These are phyloP conservation scores for Leishmania tropica DNA, from an alignment of 208 protist genomes.

Conservation along the genomic window DNA sequence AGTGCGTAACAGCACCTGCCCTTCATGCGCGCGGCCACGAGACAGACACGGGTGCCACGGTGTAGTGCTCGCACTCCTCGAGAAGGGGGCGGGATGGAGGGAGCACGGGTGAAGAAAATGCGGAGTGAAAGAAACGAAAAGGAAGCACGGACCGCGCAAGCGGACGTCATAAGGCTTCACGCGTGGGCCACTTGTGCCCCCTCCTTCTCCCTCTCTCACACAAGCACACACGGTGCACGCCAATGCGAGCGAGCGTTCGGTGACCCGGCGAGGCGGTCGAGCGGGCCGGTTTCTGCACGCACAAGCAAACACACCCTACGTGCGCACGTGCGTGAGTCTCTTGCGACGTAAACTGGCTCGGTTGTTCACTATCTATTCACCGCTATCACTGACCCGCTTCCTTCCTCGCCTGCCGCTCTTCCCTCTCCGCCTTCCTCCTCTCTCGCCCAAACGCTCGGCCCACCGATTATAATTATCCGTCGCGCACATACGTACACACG, in stretches of 20 bases:
- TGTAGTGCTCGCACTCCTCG: too few species aligned
- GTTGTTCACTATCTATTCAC: not conserved
- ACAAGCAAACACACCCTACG: not conserved
- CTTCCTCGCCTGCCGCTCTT: not conserved
- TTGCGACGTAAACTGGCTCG: not conserved
- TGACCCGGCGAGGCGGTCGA: not conserved
- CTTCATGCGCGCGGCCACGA: not conserved
- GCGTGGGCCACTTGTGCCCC: not conserved
- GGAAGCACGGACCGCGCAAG: not conserved
- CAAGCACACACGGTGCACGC: not conserved
- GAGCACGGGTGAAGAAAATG: not conserved
- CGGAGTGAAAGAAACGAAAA: not conserved
- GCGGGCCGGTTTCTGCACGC: not conserved
- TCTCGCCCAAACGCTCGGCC: not conserved
- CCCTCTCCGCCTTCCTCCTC: not conserved
- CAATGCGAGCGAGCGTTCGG: not conserved
- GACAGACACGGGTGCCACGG: not conserved
- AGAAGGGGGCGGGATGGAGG: too few species aligned
- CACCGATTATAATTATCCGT: not conserved
- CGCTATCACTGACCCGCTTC: too few species aligned
- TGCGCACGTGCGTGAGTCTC: not conserved
- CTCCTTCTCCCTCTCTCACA: not conserved
- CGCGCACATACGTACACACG: not conserved
- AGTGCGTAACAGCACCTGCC: not conserved
- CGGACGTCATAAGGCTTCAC: not conserved